Evolutionary conservation across 495 filamentous ascomycete genomes (phyloP), one percentile per base, ranked within the genome.

Genomic region (Xylaria bambusicola): DNA sequence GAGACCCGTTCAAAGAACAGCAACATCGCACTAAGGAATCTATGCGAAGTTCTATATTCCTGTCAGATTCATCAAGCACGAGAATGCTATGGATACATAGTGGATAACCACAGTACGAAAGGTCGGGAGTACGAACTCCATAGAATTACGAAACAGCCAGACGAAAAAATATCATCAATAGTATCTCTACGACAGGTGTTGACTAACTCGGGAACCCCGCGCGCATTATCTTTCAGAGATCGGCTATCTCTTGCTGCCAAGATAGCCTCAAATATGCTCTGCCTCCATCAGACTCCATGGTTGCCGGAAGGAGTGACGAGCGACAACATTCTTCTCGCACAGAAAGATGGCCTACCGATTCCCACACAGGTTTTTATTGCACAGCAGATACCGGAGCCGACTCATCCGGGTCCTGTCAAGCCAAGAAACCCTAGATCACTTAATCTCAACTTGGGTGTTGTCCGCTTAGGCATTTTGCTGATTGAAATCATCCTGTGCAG

Each of bases 231-330:
- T 2, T 33, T 49, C 36, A 56, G 52, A 45, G 31, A 69, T 35
- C 62, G 67, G n/a, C 61, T 66, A 31, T 58, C 57, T 13, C 56
- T 73, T 29, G 68, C 66, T 0, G 58, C 63, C 26, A 52, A 67
- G 21, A 55, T 73, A 1, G 56, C 69, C 24, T 65, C 63, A 3
- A 70, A 63, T 18, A 44, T 69, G 13, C 62, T 73, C 15, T 65
- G 69, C 29, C 61, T 73, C 18, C 60, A 73, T 26, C 56, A 53
- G 9, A 69, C 65, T 3, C 65, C 67, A 4, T 72, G 69, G 67
- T 52, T 68, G 0, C 24, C 51, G 12, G 54, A 64, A 17, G 38
- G 45, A 8, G 38, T 65, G 10, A 62, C 52, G 23, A 74, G 69
- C 36, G 3, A 15, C 3, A 13, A 38, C 13, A 38, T 38, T 3